These are phyloP conservation scores for Beauveria medogensis DNA, from an alignment of 2,329 filamentous ascomycete species.

Conservation along the genomic window DNA sequence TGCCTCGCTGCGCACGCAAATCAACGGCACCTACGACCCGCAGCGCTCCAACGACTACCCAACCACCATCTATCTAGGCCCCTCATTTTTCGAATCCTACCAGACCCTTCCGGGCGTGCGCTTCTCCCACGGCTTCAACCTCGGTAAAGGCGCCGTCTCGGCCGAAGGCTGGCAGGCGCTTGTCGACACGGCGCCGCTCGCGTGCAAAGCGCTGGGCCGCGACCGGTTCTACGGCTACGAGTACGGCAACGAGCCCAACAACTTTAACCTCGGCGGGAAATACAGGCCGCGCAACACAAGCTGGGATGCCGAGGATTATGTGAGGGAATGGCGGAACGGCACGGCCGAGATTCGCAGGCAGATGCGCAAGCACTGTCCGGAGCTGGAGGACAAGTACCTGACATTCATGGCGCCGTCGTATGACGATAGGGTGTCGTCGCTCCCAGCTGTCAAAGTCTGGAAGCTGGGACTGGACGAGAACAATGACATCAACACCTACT, in stretches of 20 bases:
- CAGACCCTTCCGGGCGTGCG: conserved; percentile 45
- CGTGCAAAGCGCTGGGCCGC: conserved; percentile 45
- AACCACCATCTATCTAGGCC: conserved; percentile 51
- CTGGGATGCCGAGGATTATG: conserved; percentile 28
- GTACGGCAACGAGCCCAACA: conserved; percentile 52
- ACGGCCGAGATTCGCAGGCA: conserved; percentile 38
- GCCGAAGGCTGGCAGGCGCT: conserved; percentile 43
- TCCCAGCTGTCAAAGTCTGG: conserved; percentile 44
- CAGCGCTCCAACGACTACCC: conserved; percentile 49
- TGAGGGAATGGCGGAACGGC: conserved; percentile 48
- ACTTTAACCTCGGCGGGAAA: neutral
- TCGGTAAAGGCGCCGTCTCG: conserved; percentile 42
- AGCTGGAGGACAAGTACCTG: conserved; percentile 24
- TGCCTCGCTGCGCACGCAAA: conserved; percentile 37
- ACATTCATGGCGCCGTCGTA: conserved; percentile 45
- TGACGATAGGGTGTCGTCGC: conserved; percentile 39
- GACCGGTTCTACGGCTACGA: conserved; percentile 50
- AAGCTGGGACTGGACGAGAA: conserved; percentile 40
- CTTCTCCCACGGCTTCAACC: conserved; percentile 56
- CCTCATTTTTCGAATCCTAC: conserved; percentile 57
- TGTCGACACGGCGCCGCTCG: conserved; percentile 45
- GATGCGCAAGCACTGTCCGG: conserved; percentile 42
- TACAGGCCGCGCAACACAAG: neutral
- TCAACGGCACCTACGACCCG: conserved; percentile 44
- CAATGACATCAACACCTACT: conserved; percentile 41